A percentile compares a stretch with the other conserved stretches of the same genome.
Evolutionary conservation across 2,329 filamentous ascomycete species (phyloP).

Genomic region (Hymenoscyphus fructigenus): DNA sequence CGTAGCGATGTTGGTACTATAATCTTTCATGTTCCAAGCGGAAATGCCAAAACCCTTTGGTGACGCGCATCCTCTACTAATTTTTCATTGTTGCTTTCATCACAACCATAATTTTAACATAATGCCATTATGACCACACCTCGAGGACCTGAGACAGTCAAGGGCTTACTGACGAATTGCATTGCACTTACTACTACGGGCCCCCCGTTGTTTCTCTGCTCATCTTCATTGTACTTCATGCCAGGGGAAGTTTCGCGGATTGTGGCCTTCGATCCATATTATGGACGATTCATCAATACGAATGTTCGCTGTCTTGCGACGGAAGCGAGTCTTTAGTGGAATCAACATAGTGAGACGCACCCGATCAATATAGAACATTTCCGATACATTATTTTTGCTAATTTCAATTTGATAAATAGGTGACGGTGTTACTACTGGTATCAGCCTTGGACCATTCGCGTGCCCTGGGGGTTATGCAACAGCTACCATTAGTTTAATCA

Average conservation of each 20-base stretch:
- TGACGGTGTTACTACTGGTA: not conserved
- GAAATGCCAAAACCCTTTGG: too few species aligned
- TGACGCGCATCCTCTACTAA: too few species aligned
- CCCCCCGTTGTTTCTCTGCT: not conserved
- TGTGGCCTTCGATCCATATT: conserved; percentile 12
- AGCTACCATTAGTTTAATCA: not conserved
- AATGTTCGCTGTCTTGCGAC: conserved; percentile 3
- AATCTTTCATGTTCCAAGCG: too few species aligned
- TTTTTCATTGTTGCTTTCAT: too few species aligned
- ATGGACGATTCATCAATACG: conserved; percentile 9
- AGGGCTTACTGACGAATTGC: not conserved
- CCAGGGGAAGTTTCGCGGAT: not conserved
- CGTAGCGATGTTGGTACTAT: too few species aligned
- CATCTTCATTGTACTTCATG: not conserved
- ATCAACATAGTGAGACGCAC: not conserved
- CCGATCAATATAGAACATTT: not conserved
- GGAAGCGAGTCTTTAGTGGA: conserved; percentile 7
- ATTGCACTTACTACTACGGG: not conserved
- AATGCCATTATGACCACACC: not conserved
- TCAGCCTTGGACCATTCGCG: conserved; percentile 8
- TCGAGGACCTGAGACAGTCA: not conserved
- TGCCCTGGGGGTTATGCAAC: conserved; percentile 11
- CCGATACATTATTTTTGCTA: not conserved
- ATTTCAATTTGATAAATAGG: not conserved
- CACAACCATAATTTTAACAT: not conserved